Evolutionary conservation across 768 basidiomycete genomes (phyloP).

Genomic region (Naganishia antarctica): DNA sequence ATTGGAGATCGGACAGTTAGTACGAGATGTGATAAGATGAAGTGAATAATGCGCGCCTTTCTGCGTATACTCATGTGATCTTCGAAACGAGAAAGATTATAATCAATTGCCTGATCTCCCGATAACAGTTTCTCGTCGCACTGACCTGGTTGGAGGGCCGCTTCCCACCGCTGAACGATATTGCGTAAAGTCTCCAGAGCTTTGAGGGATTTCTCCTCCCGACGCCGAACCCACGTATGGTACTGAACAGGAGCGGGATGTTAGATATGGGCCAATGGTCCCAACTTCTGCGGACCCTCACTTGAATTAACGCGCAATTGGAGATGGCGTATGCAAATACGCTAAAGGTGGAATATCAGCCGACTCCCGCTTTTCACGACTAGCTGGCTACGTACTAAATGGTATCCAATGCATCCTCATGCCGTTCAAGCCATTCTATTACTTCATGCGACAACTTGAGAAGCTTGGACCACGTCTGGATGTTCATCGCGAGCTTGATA

Average conservation of each 20-base stretch:
- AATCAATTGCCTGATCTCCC: not conserved
- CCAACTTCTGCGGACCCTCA: constrained; percentile 47
- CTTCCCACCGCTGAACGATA: constrained; percentile 81
- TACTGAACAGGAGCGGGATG: constrained; percentile 57
- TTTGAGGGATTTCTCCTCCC: constrained; percentile 67
- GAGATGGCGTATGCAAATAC: constrained; percentile 81
- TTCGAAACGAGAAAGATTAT: constrained; percentile 4
- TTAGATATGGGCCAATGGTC: too few species aligned
- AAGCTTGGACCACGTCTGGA: constrained; percentile 72
- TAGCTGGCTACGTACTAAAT: constrained; percentile 55
- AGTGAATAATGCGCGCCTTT: constrained; percentile 57
- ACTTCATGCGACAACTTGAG: constrained; percentile 68
- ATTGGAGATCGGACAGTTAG: too few species aligned
- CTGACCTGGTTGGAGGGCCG: constrained; percentile 66
- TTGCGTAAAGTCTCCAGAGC: constrained; percentile 76
- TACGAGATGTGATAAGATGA: too few species aligned
- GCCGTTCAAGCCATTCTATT: constrained; percentile 81
- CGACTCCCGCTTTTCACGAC: not conserved
- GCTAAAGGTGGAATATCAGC: not conserved
- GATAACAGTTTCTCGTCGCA: not conserved
- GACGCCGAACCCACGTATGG: constrained; percentile 83
- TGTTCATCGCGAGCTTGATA: constrained; percentile 74
- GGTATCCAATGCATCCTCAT: constrained; percentile 77
- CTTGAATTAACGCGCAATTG: constrained; percentile 84
- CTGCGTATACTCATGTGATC: constrained; percentile 90